Conservation (phyloP, 352 stramenopile species). For the Hyphochytrium catenoides region DNA sequence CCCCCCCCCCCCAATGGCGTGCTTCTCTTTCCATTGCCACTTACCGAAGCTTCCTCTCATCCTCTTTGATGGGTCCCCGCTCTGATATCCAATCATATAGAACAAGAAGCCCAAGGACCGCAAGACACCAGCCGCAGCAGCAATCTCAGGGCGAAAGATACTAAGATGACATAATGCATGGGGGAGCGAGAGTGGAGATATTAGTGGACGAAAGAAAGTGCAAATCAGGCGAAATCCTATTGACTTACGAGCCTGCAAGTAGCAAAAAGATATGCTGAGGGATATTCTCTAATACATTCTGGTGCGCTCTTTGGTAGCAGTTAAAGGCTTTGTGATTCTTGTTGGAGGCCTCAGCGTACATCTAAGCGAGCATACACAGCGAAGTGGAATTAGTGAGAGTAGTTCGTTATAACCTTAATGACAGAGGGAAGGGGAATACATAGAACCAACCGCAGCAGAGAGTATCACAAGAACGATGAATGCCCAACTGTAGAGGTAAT, state of each 20-base stretch:
- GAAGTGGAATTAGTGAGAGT: slow-evolving; percentile 7
- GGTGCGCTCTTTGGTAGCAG: slow-evolving; percentile 67
- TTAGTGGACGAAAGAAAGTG: slow-evolving; percentile 2
- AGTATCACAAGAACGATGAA: slow-evolving; percentile 3
- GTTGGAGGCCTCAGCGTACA: slow-evolving; percentile 61
- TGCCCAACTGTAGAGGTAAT: slow-evolving; percentile 10
- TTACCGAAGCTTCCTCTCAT: slow-evolving; percentile 27
- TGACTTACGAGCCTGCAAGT: slow-evolving; percentile 24
- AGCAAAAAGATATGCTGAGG: slow-evolving; percentile 28
- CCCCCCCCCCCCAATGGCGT: too few species aligned
- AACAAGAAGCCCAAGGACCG: slow-evolving; percentile 28
- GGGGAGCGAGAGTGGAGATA: background rate
- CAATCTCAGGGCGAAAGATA: slow-evolving; percentile 26
- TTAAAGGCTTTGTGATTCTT: slow-evolving; percentile 73
- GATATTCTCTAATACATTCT: slow-evolving; percentile 72
- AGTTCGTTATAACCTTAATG: slow-evolving; percentile 11
- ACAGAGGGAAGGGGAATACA: slow-evolving; percentile 11
- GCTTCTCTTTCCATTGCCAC: too few species aligned
- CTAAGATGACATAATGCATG: slow-evolving; percentile 9
- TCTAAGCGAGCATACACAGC: slow-evolving; percentile 12
- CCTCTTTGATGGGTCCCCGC: slow-evolving; percentile 30
- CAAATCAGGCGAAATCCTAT: background rate
- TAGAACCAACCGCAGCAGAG: background rate
- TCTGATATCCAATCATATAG: slow-evolving; percentile 34
- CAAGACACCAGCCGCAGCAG: slow-evolving; percentile 23